These are phyloP conservation scores for Tylopilus sp. DNA, from an alignment of 1,284 basidiomycete genomes.

Conservation along the genomic window DNA sequence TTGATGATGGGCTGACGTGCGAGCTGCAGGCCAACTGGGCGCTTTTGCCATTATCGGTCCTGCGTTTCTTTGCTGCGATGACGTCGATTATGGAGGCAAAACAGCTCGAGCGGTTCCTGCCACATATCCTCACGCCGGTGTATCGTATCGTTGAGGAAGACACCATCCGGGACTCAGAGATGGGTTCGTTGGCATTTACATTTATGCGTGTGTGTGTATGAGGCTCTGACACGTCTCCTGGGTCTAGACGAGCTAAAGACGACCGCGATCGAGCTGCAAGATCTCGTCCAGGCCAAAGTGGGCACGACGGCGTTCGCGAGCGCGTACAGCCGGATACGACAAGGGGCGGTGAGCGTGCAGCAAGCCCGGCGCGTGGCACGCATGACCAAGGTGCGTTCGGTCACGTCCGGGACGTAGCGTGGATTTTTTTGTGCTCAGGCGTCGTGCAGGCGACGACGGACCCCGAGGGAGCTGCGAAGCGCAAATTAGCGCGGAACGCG, in stretches of 20 bases:
- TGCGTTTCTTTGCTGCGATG: conserved; percentile 96
- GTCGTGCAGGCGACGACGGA: conserved; percentile 54
- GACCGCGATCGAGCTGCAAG: conserved; percentile 82
- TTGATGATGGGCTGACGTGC: conserved; percentile 21
- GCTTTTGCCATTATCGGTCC: conserved; percentile 72
- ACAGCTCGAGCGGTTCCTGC: conserved; percentile 65
- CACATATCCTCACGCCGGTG: conserved; percentile 83
- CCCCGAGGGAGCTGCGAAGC: conserved; percentile 74
- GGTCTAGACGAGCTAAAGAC: conserved; percentile 76
- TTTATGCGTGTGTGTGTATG: background rate
- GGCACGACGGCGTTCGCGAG: conserved; percentile 79
- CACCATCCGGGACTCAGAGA: conserved; percentile 68
- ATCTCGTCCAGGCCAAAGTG: conserved; percentile 83
- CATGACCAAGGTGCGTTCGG: conserved; percentile 52
- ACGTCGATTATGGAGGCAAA: conserved; percentile 60
- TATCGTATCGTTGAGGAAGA: conserved; percentile 88
- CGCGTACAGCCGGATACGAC: conserved; percentile 78
- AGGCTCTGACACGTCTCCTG: background rate
- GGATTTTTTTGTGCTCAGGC: too few relatives aligned
- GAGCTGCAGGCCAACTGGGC: conserved; percentile 63
- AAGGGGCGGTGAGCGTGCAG: conserved; percentile 64
- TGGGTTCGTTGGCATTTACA: conserved; percentile 54
- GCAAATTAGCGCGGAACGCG: conserved; percentile 64
- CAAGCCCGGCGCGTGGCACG: conserved; percentile 70
- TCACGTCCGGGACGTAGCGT: too few relatives aligned